Percentiles rank a stretch among this genome's conserved stretches.
These are phyloP conservation scores for Thecaphora thlaspeos DNA, from an alignment of 1,284 basidiomycete species.

Conservation along the genomic window DNA sequence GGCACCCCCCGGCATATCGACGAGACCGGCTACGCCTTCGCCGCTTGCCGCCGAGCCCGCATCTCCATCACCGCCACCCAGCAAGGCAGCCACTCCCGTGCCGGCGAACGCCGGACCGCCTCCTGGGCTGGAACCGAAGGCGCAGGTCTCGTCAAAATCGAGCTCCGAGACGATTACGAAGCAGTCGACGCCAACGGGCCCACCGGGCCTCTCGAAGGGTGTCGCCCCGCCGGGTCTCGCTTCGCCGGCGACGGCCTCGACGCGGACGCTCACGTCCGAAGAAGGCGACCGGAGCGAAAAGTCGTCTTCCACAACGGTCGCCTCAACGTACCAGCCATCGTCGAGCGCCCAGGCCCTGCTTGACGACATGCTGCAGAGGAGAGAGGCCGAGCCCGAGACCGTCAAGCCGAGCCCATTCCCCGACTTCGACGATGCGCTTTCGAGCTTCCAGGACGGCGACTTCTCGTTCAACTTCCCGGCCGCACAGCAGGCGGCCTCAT, in stretches of 20 bases:
- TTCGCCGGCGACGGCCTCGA: constrained; percentile 56
- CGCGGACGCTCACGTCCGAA: no score
- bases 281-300: no score
- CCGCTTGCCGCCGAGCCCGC: no score
- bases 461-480: constrained; percentile 51
- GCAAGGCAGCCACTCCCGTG: constrained; percentile 4
- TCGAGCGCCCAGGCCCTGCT: constrained; percentile 77
- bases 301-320: constrained; percentile 54
- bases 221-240: constrained; percentile 1
- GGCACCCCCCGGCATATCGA: constrained; percentile 6
- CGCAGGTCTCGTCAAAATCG: no score
- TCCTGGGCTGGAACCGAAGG: no score
- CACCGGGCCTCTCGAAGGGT: not conserved
- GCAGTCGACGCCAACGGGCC: not conserved
- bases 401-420: constrained; percentile 48
- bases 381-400: constrained; percentile 72
- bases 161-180: not conserved
- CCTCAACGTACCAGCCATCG: constrained; percentile 76
- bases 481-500: constrained; percentile 16
- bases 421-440: constrained; percentile 51
- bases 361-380: constrained; percentile 75
- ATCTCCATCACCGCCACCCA: constrained; percentile 8
- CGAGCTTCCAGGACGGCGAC: constrained; percentile 49
- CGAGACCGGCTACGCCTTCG: no score
- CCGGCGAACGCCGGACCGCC: no score